Percentiles rank a stretch among this genome's conserved stretches.
These are phyloP conservation scores for Hapsidospora chrysogenum DNA, from an alignment of 495 filamentous ascomycete genomes.

Conservation along the genomic window DNA sequence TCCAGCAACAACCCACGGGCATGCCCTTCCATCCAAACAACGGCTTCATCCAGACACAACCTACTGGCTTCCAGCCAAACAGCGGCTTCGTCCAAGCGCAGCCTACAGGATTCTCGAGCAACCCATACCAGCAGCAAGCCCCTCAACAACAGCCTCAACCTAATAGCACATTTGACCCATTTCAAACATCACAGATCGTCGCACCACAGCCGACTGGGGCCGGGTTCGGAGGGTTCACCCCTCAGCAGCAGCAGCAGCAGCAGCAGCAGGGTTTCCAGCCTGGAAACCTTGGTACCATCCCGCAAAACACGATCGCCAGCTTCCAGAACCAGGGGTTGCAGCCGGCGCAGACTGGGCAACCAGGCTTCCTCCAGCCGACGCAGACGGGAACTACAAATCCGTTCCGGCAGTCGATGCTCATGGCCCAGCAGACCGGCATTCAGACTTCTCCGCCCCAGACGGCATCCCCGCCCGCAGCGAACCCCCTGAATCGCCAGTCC, in stretches of 20 bases:
- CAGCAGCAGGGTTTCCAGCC: constrained; percentile 34
- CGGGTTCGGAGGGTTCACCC: constrained; percentile 75
- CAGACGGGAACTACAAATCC: constrained; percentile 56
- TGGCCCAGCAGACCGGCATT: constrained; percentile 32
- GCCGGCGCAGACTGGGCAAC: constrained; percentile 3
- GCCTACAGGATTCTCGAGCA: constrained; percentile 29
- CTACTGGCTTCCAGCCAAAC: not conserved
- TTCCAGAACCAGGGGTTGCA: constrained; percentile 15
- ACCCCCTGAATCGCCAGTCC: constrained; percentile 39
- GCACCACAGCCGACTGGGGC: constrained; percentile 53
- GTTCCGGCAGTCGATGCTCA: constrained; percentile 73
- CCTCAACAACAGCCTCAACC: too few relatives aligned
- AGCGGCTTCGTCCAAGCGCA: constrained; percentile 6
- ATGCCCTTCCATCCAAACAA: constrained; percentile 34
- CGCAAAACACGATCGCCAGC: constrained; percentile 44
- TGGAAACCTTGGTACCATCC: constrained; percentile 39
- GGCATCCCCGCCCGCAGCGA: constrained; percentile 11
- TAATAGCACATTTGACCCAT: too few relatives aligned
- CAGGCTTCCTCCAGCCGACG: constrained; percentile 3
- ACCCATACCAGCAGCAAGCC: constrained; percentile 29
- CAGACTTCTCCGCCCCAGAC: constrained; percentile 3
- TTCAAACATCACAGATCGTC: too few relatives aligned
- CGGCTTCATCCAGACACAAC: constrained; percentile 14
- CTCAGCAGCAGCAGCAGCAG: too few relatives aligned
- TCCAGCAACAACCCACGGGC: constrained; percentile 13